phyloP scores from a whole-genome alignment of 2,329 filamentous ascomycete genomes.

The Aspergillus sp. region DNA sequence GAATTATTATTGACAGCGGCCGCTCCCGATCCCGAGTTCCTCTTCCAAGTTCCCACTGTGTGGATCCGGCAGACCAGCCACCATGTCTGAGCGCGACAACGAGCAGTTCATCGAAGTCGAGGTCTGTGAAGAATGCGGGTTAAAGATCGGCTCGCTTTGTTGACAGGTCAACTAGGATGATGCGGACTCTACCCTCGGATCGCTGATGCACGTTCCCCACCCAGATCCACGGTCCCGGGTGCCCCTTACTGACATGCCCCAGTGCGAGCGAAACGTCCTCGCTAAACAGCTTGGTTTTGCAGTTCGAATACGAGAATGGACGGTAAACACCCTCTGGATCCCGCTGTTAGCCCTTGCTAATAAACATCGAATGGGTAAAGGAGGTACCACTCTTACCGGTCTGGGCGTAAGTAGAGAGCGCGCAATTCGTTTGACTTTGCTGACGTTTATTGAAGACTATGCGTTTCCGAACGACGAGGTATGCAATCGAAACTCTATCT shows the following conservation, averaged over 20 bases:
- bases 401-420: not conserved
- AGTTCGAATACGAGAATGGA: constrained; percentile 7
- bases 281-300: not conserved
- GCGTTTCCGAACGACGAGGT: constrained; percentile 14
- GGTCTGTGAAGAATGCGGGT: not conserved
- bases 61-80: not conserved
- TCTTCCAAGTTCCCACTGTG: not conserved
- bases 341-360: not conserved
- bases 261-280: constrained; percentile 1
- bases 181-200: constrained; percentile 4
- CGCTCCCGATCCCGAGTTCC: not conserved
- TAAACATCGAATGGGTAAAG: not conserved
- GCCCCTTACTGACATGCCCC: not conserved
- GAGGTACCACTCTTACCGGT: constrained; percentile 4
- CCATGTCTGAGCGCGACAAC: not conserved
- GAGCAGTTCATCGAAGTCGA: constrained; percentile 4
- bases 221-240: not conserved
- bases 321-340: not conserved
- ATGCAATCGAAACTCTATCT: not conserved
- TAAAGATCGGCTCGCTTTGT: not conserved
- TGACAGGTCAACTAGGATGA: not conserved
- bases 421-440: not conserved
- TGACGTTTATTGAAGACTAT: constrained; percentile 2
- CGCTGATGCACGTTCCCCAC: not conserved
- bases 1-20: not conserved